phyloP scores from a whole-genome alignment of 2,329 filamentous ascomycete species.

The Sclerotinia glacialis region DNA sequence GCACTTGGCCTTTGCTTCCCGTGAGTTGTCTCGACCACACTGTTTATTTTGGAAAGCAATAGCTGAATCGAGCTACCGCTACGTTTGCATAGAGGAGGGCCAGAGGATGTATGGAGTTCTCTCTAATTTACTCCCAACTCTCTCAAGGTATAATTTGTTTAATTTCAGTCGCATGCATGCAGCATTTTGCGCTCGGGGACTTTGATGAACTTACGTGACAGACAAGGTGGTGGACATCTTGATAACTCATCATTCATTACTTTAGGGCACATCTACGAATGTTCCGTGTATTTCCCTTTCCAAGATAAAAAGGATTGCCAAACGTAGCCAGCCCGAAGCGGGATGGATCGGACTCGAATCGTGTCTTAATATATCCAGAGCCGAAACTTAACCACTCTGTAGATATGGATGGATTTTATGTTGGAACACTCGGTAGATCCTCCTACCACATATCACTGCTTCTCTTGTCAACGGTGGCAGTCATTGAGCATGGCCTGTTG shows the following conservation, averaged over 20 bases:
- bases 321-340: slow-evolving; percentile 9
- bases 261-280: not conserved
- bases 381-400: slow-evolving; percentile 20
- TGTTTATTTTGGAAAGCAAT: slow-evolving; percentile 12
- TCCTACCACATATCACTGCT: not conserved
- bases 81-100: not conserved
- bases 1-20: slow-evolving; percentile 37
- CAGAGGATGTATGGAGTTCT: slow-evolving; percentile 3
- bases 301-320: slow-evolving; percentile 5
- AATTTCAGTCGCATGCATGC: slow-evolving; percentile 26
- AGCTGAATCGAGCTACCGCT: slow-evolving; percentile 17
- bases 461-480: not conserved
- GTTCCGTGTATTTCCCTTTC: slow-evolving; percentile 2
- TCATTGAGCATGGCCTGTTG: not conserved
- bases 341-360: slow-evolving; percentile 19
- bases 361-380: slow-evolving; percentile 16
- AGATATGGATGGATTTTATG: not conserved
- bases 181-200: slow-evolving; percentile 27
- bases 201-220: slow-evolving; percentile 24
- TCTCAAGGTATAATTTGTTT: slow-evolving; percentile 19
- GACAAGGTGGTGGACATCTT: slow-evolving; percentile 1
- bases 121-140: no score
- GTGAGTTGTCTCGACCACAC: slow-evolving; percentile 35
- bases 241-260: not conserved
- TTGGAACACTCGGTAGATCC: slow-evolving; percentile 6